Evolutionary conservation across 352 stramenopile genomes (phyloP).

Genomic region (Pythium oligandrum): DNA sequence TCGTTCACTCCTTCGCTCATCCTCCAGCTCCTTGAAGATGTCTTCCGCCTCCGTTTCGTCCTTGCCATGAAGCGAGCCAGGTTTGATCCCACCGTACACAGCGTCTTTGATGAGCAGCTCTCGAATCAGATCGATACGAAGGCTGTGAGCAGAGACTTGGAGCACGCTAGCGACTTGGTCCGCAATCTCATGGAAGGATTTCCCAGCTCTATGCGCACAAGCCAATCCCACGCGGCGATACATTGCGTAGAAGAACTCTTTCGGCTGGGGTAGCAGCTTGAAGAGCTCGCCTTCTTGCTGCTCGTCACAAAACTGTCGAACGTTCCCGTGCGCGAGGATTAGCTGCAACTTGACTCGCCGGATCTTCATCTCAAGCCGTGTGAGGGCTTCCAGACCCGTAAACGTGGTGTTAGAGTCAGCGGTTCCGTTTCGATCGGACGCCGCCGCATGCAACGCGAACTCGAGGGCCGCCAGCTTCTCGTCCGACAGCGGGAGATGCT

Average conservation of each 20-base stretch:
- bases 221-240: constrained; percentile 14
- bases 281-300: constrained; percentile 9
- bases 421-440: constrained; percentile 2
- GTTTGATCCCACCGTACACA: constrained; percentile 5
- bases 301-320: constrained; percentile 6
- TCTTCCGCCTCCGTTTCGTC: constrained; percentile 1
- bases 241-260: constrained; percentile 28
- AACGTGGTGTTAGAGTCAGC: constrained; percentile 11
- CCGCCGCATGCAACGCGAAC: constrained; percentile 18
- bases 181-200: constrained; percentile 18
- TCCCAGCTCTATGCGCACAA: not conserved
- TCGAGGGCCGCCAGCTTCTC: constrained; percentile 24
- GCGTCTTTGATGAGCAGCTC: constrained; percentile 22
- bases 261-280: constrained; percentile 12
- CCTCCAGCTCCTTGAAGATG: constrained; percentile 15
- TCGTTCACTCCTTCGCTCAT: constrained; percentile 13
- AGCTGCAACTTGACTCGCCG: constrained; percentile 19
- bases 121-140: constrained; percentile 22
- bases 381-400: constrained; percentile 15
- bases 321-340: constrained; percentile 12
- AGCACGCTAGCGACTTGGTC: constrained; percentile 18
- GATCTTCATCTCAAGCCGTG: constrained; percentile 19
- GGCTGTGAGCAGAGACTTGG: constrained; percentile 8
- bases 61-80: constrained; percentile 1
- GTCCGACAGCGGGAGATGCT: constrained; percentile 17